Evolutionary conservation across 768 basidiomycete genomes (phyloP).

Genomic region (Hortiboletus campestris): DNA sequence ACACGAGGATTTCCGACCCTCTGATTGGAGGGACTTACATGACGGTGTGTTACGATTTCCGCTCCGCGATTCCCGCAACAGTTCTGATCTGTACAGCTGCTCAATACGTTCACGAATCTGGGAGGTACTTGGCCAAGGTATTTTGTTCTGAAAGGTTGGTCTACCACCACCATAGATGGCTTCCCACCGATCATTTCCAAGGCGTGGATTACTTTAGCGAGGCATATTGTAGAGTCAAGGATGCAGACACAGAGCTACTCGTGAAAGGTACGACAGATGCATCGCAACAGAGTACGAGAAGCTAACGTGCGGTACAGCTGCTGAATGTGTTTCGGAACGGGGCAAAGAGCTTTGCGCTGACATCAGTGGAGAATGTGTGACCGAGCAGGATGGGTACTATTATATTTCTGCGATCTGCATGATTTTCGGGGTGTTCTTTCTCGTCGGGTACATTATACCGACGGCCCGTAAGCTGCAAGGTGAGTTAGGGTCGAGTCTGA

Average conservation of each 20-base stretch:
- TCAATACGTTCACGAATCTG: constrained; percentile 95
- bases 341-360: constrained; percentile 78
- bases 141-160: constrained; percentile 85
- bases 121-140: constrained; percentile 98
- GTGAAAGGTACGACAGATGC: constrained; percentile 47
- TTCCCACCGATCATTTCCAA: constrained; percentile 27
- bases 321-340: constrained; percentile 90
- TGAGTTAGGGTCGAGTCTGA: constrained; percentile 36
- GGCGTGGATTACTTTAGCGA: constrained; percentile 87
- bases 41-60: constrained; percentile 59
- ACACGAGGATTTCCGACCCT: constrained; percentile 94
- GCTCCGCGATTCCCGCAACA: background rate
- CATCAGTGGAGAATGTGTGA: constrained; percentile 77
- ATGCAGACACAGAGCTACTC: constrained; percentile 49
- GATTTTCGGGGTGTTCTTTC: constrained; percentile 65
- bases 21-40: constrained; percentile 98
- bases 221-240: constrained; percentile 76
- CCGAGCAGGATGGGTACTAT: constrained; percentile 91
- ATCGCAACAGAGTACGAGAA: background rate
- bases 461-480: constrained; percentile 85
- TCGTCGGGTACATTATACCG: constrained; percentile 78
- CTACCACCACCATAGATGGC: background rate
- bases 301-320: constrained; percentile 42
- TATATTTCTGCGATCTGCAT: constrained; percentile 79
- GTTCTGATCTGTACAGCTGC: constrained; percentile 49